These are phyloP conservation scores for Lavandula angustifolia DNA, from an alignment of 257 asterid genomes.

Conservation along the genomic window DNA sequence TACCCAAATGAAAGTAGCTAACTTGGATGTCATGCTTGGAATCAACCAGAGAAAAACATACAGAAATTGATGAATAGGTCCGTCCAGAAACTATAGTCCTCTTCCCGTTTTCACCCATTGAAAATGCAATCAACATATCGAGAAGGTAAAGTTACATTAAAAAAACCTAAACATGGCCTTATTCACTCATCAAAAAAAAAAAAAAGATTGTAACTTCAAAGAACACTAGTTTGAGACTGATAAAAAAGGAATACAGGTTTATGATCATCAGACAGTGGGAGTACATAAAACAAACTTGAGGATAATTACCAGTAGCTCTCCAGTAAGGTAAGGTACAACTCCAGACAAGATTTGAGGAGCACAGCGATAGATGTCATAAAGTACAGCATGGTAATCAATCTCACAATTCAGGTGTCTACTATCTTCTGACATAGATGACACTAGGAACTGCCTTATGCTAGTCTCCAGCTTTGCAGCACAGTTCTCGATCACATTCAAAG, in stretches of 20 bases:
- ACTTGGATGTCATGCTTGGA: slow-evolving; percentile 13
- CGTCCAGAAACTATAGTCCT: neutral
- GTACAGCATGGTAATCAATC: slow-evolving; percentile 67
- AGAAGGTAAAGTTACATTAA: neutral
- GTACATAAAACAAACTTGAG: slow-evolving; percentile 29
- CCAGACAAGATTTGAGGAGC: slow-evolving; percentile 86
- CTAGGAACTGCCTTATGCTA: slow-evolving; percentile 71
- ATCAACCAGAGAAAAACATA: slow-evolving; percentile 4
- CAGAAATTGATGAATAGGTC: slow-evolving; percentile 2
- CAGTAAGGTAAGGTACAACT: slow-evolving; percentile 87
- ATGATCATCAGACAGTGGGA: neutral
- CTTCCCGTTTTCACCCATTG: neutral
- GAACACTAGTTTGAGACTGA: neutral
- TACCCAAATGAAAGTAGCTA: slow-evolving; percentile 17
- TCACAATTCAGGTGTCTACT: slow-evolving; percentile 50
- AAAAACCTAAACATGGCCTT: neutral
- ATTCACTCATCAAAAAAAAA: neutral
- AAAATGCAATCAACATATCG: neutral
- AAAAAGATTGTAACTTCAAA: neutral
- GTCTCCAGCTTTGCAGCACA: slow-evolving; percentile 84
- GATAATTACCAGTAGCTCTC: slow-evolving; percentile 83
- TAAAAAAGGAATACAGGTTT: neutral
- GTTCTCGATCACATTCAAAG: slow-evolving; percentile 70
- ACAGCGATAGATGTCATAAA: slow-evolving; percentile 68
- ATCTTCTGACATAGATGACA: slow-evolving; percentile 88